Evolutionary conservation across 2,329 filamentous ascomycete species (phyloP), one percentile per base, ranked within the genome.

Genomic region (Calonectria ilicicola): DNA sequence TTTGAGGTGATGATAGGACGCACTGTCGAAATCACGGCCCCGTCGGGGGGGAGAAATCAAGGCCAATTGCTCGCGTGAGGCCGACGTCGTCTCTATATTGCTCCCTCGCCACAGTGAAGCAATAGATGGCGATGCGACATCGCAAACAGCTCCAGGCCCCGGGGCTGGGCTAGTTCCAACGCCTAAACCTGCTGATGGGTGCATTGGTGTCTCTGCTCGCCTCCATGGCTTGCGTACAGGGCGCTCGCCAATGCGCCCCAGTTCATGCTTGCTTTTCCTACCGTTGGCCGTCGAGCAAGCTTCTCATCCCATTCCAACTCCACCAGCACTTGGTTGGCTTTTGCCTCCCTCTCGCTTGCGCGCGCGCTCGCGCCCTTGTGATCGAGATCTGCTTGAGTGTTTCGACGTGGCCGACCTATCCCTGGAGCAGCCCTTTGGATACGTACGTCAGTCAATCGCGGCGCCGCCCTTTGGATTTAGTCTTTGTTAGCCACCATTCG

Each of bases 181-280:
- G 27, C n/a, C 17, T 38, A 35, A 60, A 67, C 65, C 65, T 40
- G 65, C 53, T 49, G 51, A 67, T 67, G 53, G 14, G 7, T 67
- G 65, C 65, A 49, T 62, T 68, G 53, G 65, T 62, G 65, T 62
- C 65, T 17, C 42, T 49, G 40, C 49, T 46, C 49, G 44, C 67
- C 46, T 62, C 17, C 56, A 29, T 51, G 23, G 40, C 32, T 35
- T 35, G 32, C 32, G 32, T 35, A 35, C 32, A 35, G 32, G 32
- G 32, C 27, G 32, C 46, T 66, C 40, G 23, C 51, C 26, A 14
- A 15, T 5, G 47, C 46, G 60, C 60, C 64, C n/a, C 67, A 21
- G 46, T 70, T 17, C 29, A 65, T 69, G 38, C 26, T 69, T 69
- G 53, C 63, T 65, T 65, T 53, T 49, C 32, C 32, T 53, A 35